phyloP scores from a whole-genome alignment of 192 early-diverging fungal genomes.

The Coemansia umbellata region DNA sequence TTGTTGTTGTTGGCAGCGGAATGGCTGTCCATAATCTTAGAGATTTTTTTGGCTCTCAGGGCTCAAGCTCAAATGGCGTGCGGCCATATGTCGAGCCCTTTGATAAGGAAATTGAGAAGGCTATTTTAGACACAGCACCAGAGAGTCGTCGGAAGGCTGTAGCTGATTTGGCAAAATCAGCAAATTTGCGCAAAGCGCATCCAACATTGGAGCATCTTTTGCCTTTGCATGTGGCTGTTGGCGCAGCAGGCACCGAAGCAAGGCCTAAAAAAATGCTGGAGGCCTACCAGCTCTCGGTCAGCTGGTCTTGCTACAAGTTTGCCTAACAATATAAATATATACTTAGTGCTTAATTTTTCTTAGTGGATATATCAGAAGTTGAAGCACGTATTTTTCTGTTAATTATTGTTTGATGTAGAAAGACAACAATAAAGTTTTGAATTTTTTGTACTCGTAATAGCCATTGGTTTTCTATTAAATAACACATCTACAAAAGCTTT shows the following conservation, averaged over 20 bases:
- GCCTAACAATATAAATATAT: background rate
- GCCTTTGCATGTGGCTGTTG: constrained; percentile 63
- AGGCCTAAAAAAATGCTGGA: constrained; percentile 34
- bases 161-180: constrained; percentile 40
- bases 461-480: too few species aligned
- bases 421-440: too few species aligned
- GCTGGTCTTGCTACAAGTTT: constrained; percentile 43
- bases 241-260: constrained; percentile 53
- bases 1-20: constrained; percentile 65
- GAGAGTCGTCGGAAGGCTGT: constrained; percentile 41
- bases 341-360: too few species aligned
- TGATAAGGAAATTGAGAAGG: constrained; percentile 55
- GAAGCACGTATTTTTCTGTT: too few species aligned
- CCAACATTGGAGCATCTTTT: constrained; percentile 67
- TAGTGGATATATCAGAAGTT: too few species aligned
- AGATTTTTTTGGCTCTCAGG: constrained; percentile 39
- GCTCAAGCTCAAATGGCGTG: constrained; percentile 14
- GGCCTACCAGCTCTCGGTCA: constrained; percentile 25
- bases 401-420: too few species aligned
- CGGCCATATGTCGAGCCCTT: constrained; percentile 56
- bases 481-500: too few species aligned
- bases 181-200: constrained; percentile 52
- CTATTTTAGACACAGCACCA: constrained; percentile 10
- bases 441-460: too few species aligned
- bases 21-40: constrained; percentile 64